Base-by-base conservation (phyloP, 192 early-diverging fungal species). In the Mortierella hygrophila region DNA sequence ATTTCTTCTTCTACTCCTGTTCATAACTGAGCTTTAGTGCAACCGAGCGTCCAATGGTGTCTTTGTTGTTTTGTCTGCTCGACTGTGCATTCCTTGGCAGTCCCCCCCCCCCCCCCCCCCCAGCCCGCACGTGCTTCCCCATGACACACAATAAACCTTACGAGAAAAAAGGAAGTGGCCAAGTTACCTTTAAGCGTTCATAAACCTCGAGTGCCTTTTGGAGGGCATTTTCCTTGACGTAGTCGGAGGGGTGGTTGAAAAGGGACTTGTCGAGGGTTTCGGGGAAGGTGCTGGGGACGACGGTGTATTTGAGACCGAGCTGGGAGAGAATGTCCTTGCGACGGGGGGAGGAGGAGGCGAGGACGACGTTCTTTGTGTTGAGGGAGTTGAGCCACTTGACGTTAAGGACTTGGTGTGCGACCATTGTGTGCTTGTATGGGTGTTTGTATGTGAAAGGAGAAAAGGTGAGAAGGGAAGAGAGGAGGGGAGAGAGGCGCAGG, bases 311-410 rank as follows among this genome's bases (percentile, higher is more conserved):
- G 72, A 97, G 75, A 1, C 93, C 94, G 88, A 93, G 65, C 42
- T 80, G 76, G 63, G 77, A 77, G 35, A 98, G 85, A 70, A 97
- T 94, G 76, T 96, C 94, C 82, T 90, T 91, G 55, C 97, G 93
- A 23, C 96, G 92, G 37, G 95, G 97, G 11, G 97, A 97, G 18
- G 90, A 92, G 0, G 96, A 97, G 35, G 95, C 96, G 13, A 97
- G 89, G 47, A 97, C 71, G 13, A 96, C 85, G n/a, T 87, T 89
- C 80, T 93, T 90, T 11, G 79, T 40, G 68, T 89, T 86, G 38
- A 91, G 79, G 20, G 76, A 13, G 41, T 84, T 81, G 72, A 86
- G 79, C 84, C 84, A 86, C 68, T 75, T 73, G 79, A 86, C 40
- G 44, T 81, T 86, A 72, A 86, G 76, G 70, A 72, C 26, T 41